Conservation (phyloP, 2,329 filamentous ascomycete species). For the Zasmidium cellare region DNA sequence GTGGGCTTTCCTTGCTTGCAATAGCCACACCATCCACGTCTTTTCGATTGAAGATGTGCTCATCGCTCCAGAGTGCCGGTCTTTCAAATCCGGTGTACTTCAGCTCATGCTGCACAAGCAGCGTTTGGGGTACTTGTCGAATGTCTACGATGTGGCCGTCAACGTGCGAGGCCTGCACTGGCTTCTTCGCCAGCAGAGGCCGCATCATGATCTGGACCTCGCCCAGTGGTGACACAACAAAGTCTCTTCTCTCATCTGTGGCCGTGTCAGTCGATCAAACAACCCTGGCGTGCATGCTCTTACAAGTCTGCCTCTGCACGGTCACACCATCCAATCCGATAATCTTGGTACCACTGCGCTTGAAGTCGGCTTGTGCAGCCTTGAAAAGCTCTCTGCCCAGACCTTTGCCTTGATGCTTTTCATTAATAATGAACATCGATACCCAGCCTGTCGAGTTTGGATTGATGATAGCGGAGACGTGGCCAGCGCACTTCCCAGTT, state of each 20-base stretch:
- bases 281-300: not conserved
- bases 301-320: slow-evolving; percentile 37
- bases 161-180: not conserved
- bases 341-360: slow-evolving; percentile 18
- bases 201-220: slow-evolving; percentile 33
- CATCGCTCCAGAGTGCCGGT: slow-evolving; percentile 32
- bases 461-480: slow-evolving; percentile 35
- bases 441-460: slow-evolving; percentile 41
- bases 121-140: slow-evolving; percentile 21
- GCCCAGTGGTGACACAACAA: slow-evolving; percentile 29
- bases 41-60: slow-evolving; percentile 29
- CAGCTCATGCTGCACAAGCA: slow-evolving; percentile 31
- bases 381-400: slow-evolving; percentile 36
- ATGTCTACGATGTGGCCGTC: slow-evolving; percentile 24
- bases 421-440: slow-evolving; percentile 39
- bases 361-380: slow-evolving; percentile 29
- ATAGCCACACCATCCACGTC: slow-evolving; percentile 34
- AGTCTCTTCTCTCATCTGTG: slow-evolving; percentile 34
- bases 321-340: slow-evolving; percentile 40
- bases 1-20: slow-evolving; percentile 8
- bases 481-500: slow-evolving; percentile 31
- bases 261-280: not conserved
- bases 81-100: slow-evolving; percentile 36
- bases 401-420: slow-evolving; percentile 32
- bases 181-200: slow-evolving; percentile 11